phyloP scores from a whole-genome alignment of 352 stramenopile species.

The Peronospora farinosa region DNA sequence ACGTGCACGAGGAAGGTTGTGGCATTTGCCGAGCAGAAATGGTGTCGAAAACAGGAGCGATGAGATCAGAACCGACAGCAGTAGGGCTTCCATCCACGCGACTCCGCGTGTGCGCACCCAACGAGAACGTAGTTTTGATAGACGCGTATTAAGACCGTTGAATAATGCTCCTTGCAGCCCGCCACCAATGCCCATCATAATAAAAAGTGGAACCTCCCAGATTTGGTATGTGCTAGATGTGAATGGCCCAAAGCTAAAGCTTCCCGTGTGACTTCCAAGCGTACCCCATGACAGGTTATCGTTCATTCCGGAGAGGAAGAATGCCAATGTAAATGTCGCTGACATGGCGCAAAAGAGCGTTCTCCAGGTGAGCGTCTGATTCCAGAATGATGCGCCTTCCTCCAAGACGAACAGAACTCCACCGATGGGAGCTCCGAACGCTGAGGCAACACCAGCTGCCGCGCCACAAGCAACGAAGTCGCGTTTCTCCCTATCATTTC shows the following conservation, averaged over 20 bases:
- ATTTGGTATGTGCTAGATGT: slow-evolving; percentile 75
- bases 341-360: slow-evolving; percentile 86
- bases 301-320: slow-evolving; percentile 74
- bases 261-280: slow-evolving; percentile 61
- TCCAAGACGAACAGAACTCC: slow-evolving; percentile 81
- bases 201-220: slow-evolving; percentile 82
- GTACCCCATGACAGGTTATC: slow-evolving; percentile 69
- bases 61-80: slow-evolving; percentile 55
- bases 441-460: slow-evolving; percentile 80
- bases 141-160: slow-evolving; percentile 55
- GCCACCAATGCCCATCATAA: slow-evolving; percentile 79
- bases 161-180: slow-evolving; percentile 82
- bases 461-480: slow-evolving; percentile 87
- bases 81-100: slow-evolving; percentile 50
- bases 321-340: slow-evolving; percentile 80
- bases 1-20: slow-evolving; percentile 45
- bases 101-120: slow-evolving; percentile 56
- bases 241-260: slow-evolving; percentile 69
- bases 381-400: slow-evolving; percentile 85
- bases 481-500: slow-evolving; percentile 85
- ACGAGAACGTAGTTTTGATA: slow-evolving; percentile 42
- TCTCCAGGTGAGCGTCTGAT: slow-evolving; percentile 74
- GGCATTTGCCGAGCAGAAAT: slow-evolving; percentile 61
- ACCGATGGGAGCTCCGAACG: slow-evolving; percentile 88
- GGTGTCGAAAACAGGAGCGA: slow-evolving; percentile 56